phyloP scores from a whole-genome alignment of 2,329 filamentous ascomycete species.

The Fusarium brachygibbosum region DNA sequence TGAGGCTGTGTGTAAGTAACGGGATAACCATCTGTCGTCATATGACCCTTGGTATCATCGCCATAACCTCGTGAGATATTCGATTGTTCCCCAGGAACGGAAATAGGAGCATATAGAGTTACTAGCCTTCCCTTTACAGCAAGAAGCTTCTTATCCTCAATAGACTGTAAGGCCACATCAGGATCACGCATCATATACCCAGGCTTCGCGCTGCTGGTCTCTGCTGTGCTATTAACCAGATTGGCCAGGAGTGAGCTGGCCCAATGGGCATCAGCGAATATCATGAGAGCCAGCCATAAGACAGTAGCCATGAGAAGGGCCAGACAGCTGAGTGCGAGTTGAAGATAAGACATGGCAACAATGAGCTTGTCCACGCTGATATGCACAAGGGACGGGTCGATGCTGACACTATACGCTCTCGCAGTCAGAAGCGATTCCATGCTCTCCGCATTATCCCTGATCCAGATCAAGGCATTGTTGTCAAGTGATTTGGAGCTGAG shows the following conservation, averaged over 20 bases:
- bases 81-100: background rate
- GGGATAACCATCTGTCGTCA: background rate
- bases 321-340: slow-evolving; percentile 22
- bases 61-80: background rate
- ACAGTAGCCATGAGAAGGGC: slow-evolving; percentile 8
- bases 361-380: slow-evolving; percentile 35
- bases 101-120: background rate
- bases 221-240: slow-evolving; percentile 24
- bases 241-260: slow-evolving; percentile 27
- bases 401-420: slow-evolving; percentile 22
- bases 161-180: background rate
- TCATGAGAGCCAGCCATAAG: slow-evolving; percentile 24
- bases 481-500: slow-evolving; percentile 29
- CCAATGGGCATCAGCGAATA: slow-evolving; percentile 32
- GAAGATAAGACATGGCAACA: slow-evolving; percentile 32
- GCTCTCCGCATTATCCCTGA: background rate
- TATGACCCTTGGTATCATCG: background rate
- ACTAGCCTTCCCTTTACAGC: slow-evolving; percentile 3
- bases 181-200: slow-evolving; percentile 27
- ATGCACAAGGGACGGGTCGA: slow-evolving; percentile 25
- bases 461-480: slow-evolving; percentile 12
- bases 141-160: background rate
- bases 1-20: background rate
- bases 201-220: background rate
- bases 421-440: slow-evolving; percentile 13